These are phyloP conservation scores for Geranium incanum DNA, from an alignment of 441 rosid species.

Conservation along the genomic window DNA sequence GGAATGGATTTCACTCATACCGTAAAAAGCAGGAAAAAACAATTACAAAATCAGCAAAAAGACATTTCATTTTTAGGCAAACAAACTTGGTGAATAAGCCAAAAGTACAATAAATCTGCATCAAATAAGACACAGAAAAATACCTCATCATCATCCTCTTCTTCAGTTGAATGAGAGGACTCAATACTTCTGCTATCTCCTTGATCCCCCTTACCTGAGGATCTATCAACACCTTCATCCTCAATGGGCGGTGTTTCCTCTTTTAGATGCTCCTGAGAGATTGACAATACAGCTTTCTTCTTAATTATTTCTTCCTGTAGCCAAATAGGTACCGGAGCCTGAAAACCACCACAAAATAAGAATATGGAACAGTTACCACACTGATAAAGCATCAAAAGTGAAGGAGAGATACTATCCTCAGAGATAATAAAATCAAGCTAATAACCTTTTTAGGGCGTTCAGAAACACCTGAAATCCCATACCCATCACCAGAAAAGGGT, in stretches of 20 bases:
- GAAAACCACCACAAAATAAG: slow-evolving; percentile 25
- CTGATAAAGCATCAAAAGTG: background rate
- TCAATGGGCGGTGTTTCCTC: slow-evolving; percentile 52
- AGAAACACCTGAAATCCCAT: slow-evolving; percentile 50
- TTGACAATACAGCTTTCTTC: slow-evolving; percentile 60
- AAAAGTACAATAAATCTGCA: slow-evolving; percentile 17
- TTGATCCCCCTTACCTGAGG: slow-evolving; percentile 43
- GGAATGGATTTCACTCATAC: background rate
- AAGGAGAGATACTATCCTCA: background rate
- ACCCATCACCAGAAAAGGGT: slow-evolving; percentile 60
- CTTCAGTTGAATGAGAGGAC: slow-evolving; percentile 70
- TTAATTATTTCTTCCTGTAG: slow-evolving; percentile 85
- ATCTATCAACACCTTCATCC: slow-evolving; percentile 51
- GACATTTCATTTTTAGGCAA: background rate
- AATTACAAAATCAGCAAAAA: background rate
- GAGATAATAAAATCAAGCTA: slow-evolving; percentile 14
- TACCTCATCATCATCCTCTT: slow-evolving; percentile 89
- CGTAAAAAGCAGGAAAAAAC: slow-evolving; percentile 11
- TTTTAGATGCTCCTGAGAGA: slow-evolving; percentile 42
- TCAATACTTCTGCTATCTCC: slow-evolving; percentile 60
- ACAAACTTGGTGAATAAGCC: background rate
- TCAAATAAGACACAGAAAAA: slow-evolving; percentile 8
- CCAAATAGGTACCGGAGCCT: slow-evolving; percentile 96
- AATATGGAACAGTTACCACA: slow-evolving; percentile 17
- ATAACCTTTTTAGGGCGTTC: slow-evolving; percentile 85